These are phyloP conservation scores for Xerocomus brunneocitrinus DNA, from an alignment of 768 basidiomycete species.

Conservation along the genomic window DNA sequence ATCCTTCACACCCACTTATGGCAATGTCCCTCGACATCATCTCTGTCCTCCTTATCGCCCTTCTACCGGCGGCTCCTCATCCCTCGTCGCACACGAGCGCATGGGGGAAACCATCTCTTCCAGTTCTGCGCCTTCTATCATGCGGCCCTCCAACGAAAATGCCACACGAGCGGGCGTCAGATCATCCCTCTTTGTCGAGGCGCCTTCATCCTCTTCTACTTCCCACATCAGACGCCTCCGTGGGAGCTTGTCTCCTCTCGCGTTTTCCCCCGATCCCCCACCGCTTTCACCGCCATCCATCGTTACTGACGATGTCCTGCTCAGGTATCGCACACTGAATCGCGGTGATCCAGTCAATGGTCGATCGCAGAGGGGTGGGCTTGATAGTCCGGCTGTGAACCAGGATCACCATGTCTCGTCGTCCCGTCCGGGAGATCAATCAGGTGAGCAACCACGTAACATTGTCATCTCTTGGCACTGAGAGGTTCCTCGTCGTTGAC, in stretches of 20 bases:
- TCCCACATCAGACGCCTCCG: constrained; percentile 14
- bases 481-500: not conserved
- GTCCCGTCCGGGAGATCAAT: constrained; percentile 8
- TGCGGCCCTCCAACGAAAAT: constrained; percentile 17
- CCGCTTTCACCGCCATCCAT: constrained; percentile 9
- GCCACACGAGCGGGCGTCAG: constrained; percentile 5
- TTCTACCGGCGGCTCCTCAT: constrained; percentile 7
- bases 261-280: constrained; percentile 16
- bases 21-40: constrained; percentile 21
- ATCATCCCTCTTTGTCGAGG: constrained; percentile 11
- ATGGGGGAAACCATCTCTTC: constrained; percentile 10
- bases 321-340: constrained; percentile 11
- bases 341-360: not conserved
- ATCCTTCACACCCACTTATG: constrained; percentile 18
- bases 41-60: constrained; percentile 25
- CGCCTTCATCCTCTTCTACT: not conserved
- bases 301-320: constrained; percentile 13
- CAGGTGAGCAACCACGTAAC: constrained; percentile 10
- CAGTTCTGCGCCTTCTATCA: constrained; percentile 11
- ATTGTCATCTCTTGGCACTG: not conserved
- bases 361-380: constrained; percentile 5
- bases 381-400: constrained; percentile 4
- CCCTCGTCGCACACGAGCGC: constrained; percentile 14
- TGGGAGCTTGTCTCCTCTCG: constrained; percentile 25
- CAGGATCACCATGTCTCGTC: constrained; percentile 4